Percentiles rank a stretch among this genome's conserved stretches.
Conservation (phyloP, 163 green algal genomes). For the Chlorella variabilis region DNA sequence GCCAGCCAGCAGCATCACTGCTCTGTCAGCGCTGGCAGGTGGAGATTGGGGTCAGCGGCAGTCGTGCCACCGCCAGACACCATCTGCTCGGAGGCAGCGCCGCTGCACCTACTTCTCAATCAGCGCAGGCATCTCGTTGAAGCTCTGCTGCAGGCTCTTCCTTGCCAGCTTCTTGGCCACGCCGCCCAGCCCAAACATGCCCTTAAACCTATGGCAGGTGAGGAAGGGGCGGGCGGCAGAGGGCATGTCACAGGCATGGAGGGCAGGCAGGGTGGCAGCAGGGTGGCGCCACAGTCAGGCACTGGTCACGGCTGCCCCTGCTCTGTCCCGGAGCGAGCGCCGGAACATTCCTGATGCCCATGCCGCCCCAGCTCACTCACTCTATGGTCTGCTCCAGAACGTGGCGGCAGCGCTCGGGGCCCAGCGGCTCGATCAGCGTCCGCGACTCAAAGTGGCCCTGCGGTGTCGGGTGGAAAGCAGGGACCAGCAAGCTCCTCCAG, state of each 20-base stretch:
- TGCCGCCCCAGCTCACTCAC: too few species aligned
- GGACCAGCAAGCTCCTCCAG: background rate
- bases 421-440: slow-evolving; percentile 4
- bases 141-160: slow-evolving; percentile 30
- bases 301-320: too few species aligned
- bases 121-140: slow-evolving; percentile 10
- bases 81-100: too few species aligned
- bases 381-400: slow-evolving; percentile 25
- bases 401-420: slow-evolving; percentile 19
- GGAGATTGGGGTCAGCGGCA: background rate
- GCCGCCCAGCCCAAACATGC: background rate
- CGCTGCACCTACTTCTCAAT: slow-evolving; percentile 27
- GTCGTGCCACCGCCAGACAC: too few species aligned
- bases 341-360: too few species aligned
- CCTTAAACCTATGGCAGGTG: slow-evolving; percentile 27
- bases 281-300: background rate
- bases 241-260: too few species aligned
- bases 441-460: slow-evolving; percentile 22
- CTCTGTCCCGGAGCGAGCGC: too few species aligned
- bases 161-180: slow-evolving; percentile 32
- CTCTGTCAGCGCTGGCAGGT: background rate
- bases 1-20: background rate
- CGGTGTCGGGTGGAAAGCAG: background rate
- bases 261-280: too few species aligned
- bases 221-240: too few species aligned